Conservation (phyloP, 306 rosid genomes). For the Fragaria iinumae region DNA sequence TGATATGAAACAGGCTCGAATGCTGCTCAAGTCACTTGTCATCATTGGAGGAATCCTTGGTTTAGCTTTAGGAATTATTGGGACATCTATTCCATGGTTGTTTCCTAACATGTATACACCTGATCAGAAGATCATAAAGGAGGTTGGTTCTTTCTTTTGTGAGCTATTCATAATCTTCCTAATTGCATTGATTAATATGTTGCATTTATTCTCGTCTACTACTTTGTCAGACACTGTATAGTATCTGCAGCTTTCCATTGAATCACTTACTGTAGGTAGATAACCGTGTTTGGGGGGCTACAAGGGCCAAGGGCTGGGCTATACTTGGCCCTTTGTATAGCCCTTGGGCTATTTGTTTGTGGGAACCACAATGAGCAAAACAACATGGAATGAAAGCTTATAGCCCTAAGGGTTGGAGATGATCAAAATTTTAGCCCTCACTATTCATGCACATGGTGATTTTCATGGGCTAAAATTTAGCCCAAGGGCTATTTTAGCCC, state of each 20-base stretch:
- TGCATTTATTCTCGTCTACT: not conserved
- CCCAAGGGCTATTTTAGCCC: too few species aligned
- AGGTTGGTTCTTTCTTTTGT: constrained; percentile 48
- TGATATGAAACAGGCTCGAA: constrained; percentile 52
- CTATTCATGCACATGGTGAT: too few species aligned
- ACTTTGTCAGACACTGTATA: not conserved
- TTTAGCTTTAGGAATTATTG: constrained; percentile 52
- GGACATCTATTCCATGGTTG: constrained; percentile 73
- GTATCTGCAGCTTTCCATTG: not conserved
- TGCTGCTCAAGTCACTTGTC: constrained; percentile 74
- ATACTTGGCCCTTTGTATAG: too few species aligned
- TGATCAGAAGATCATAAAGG: constrained; percentile 65
- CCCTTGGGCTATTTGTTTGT: too few species aligned
- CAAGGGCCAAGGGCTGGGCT: too few species aligned
- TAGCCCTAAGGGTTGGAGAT: too few species aligned
- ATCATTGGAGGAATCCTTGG: constrained; percentile 70
- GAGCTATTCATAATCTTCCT: not conserved
- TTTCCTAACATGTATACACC: constrained; percentile 73
- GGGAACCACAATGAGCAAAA: too few species aligned
- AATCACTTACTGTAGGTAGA: not conserved
- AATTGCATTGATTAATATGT: not conserved
- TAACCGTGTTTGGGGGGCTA: too few species aligned
- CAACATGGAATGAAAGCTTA: too few species aligned
- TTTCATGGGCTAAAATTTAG: too few species aligned
- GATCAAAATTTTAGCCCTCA: too few species aligned